These are phyloP conservation scores for Scenedesmus sp. DNA, from an alignment of 163 green algal genomes.

Conservation along the genomic window DNA sequence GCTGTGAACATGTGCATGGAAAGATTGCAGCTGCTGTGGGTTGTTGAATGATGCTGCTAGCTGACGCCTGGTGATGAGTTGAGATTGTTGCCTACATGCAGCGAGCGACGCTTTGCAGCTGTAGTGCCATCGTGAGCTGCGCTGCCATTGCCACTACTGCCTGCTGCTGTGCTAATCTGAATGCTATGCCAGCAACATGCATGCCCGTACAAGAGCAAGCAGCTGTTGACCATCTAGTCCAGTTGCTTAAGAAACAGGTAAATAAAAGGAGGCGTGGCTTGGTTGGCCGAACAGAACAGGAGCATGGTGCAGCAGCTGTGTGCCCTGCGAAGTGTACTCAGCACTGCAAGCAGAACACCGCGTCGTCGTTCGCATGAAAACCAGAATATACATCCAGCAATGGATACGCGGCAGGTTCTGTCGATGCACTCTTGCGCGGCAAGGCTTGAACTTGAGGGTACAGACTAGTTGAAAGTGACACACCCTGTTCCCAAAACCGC, in stretches of 20 bases:
- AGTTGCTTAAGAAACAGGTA: no score
- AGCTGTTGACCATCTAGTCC: background rate
- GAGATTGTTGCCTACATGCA: background rate
- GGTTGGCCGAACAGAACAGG: background rate
- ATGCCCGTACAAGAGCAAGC: background rate
- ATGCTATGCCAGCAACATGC: background rate
- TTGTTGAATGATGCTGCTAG: background rate
- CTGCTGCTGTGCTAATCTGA: conserved; percentile 6
- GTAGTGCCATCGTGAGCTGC: background rate
- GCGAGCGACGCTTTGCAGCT: background rate
- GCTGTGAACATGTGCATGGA: background rate
- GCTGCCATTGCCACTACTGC: background rate
- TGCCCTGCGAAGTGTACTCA: no score
- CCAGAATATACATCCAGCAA: no score
- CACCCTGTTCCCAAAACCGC: no score
- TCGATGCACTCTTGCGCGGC: no score
- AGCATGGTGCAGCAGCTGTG: background rate
- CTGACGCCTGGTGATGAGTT: background rate
- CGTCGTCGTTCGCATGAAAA: no score
- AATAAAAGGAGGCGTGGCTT: background rate
- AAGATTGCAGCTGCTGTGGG: background rate
- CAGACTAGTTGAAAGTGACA: no score
- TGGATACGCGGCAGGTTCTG: no score
- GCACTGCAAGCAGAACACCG: no score
- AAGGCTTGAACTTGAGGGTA: no score